phyloP scores from a whole-genome alignment of 2,329 filamentous ascomycete genomes.

The Alternaria triticina region DNA sequence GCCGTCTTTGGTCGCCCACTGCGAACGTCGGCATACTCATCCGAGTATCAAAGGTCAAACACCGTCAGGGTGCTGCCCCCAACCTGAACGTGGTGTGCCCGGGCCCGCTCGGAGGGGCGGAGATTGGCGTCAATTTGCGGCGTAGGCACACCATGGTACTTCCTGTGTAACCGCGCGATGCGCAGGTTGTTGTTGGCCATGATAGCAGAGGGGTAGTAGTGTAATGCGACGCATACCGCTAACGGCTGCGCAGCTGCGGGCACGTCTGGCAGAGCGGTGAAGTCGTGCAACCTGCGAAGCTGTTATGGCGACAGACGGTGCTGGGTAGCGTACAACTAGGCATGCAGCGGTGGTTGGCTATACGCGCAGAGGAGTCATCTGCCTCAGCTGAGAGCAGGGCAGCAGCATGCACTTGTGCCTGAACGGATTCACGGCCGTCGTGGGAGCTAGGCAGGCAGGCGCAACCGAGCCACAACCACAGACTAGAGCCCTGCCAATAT shows the following conservation, averaged over 20 bases:
- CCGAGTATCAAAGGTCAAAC: conserved; percentile 8
- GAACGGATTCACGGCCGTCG: background rate
- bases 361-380: conserved; percentile 17
- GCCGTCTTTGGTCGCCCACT: background rate
- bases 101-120: conserved; percentile 8
- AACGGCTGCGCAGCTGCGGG: background rate
- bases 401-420: conserved; percentile 1
- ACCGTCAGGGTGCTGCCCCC: conserved; percentile 8
- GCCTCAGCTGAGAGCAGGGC: background rate
- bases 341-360: conserved; percentile 5
- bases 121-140: conserved; percentile 3
- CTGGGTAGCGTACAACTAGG: background rate
- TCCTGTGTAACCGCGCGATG: conserved; percentile 15
- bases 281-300: conserved; percentile 8
- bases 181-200: conserved; percentile 3
- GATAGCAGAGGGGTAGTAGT: conserved; percentile 5
- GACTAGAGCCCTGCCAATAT: conserved; percentile 12
- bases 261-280: conserved; percentile 16
- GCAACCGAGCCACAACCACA: conserved; percentile 6
- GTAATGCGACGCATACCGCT: conserved; percentile 1
- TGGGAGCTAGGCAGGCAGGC: conserved; percentile 5
- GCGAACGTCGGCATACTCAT: conserved; percentile 10
- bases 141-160: conserved; percentile 3
- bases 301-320: background rate
- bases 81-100: conserved; percentile 9